Base-by-base conservation (phyloP, 163 green algal genomes). In the Picocystis sp. region DNA sequence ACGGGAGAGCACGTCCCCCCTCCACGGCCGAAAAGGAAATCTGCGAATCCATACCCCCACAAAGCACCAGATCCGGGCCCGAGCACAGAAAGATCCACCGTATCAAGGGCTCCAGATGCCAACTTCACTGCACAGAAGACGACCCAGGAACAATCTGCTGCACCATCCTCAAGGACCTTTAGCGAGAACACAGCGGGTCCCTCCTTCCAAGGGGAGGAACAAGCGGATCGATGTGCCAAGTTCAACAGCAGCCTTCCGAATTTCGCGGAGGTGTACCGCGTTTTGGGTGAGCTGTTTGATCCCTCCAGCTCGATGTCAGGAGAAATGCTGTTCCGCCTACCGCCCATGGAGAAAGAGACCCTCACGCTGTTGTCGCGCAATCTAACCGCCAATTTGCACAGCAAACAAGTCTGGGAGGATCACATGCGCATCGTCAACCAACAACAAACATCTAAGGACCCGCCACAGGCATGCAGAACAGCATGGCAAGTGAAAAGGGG, bases 1-100 rank as follows among this genome's bases (percentile, higher is more conserved):
- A 65, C 60, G 3, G 67, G 64, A 3, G 69, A 77, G 25, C 66
- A 69, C 25, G 72, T 87, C 21, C 79, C 79, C 11, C 79, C 75
- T 13, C 67, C 79, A 6, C 59, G 79, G 34, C 72, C 71, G 17
- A 88, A 88, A 55, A 61, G 56, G 33, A 55, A 58, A 12, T 55
- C 58, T 19, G 38, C 34, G 13, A 35, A 45, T 6, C 47, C 47
- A 19, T 54, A 54, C 17, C 47, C 47, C 3, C 47, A 54, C 47
- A 54, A 54, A 14, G 47, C 44, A 24, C 22, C 44, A 9, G 44
- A 35, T 54, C 12, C 25, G 13, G 10, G 10, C 17, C 47, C 25
- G 47, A 23, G n/a, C 47, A 35, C 25, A 14, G 6, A 3, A 11
- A 35, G 13, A 24, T 50, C 22, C 5, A 33, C 9, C n/a, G 10